These are phyloP conservation scores for Schrenkiella parvula DNA, from an alignment of 345 rosid genomes.

Conservation along the genomic window DNA sequence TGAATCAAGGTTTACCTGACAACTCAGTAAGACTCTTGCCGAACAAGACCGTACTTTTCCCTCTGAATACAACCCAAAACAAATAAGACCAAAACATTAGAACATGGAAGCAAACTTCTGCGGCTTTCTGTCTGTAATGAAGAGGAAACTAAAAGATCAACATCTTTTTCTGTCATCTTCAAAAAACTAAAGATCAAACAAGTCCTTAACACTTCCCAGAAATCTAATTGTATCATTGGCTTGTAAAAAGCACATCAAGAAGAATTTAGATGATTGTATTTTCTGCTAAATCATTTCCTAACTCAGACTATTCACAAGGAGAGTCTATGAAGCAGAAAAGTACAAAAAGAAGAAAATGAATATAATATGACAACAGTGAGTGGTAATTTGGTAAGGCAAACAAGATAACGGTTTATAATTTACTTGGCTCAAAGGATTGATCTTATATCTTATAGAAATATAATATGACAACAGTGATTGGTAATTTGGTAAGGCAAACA, in stretches of 20 bases:
- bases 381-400: not conserved
- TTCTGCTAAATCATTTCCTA: not conserved
- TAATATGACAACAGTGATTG: not conserved
- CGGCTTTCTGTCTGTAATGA: not conserved
- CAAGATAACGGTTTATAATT: not conserved
- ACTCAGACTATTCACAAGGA: not conserved
- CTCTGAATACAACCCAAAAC: constrained; percentile 13
- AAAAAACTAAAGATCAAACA: not conserved
- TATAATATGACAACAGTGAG: not conserved
- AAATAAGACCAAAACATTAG: not conserved
- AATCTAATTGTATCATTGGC: not conserved
- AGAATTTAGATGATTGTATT: not conserved
- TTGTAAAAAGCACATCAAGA: not conserved
- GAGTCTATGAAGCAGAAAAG: not conserved
- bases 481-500: not conserved
- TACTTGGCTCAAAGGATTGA: not conserved
- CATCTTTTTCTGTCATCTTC: not conserved
- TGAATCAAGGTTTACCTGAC: constrained; percentile 24
- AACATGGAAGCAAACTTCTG: not conserved
- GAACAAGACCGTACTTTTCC: constrained; percentile 28
- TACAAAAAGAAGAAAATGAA: not conserved
- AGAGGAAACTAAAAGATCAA: not conserved
- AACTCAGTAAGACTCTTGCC: constrained; percentile 23
- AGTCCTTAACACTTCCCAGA: not conserved
- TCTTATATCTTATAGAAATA: not conserved